Conservation (phyloP, 106 monocot species). For the Dioscorea dumetorum region DNA sequence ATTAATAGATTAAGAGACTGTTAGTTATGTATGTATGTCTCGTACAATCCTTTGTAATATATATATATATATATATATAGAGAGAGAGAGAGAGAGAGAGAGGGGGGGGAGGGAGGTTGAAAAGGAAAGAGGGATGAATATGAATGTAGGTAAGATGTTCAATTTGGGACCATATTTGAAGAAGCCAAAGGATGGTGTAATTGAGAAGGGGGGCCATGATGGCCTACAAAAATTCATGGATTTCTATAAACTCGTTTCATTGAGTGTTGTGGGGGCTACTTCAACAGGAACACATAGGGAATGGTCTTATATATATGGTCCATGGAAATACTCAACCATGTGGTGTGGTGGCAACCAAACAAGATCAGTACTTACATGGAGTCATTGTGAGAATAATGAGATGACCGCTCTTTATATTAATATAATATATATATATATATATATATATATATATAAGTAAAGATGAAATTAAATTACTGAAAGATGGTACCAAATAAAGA, state of each 20-base stretch:
- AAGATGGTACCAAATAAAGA: not conserved
- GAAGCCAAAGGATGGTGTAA: not conserved
- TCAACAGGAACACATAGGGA: not conserved
- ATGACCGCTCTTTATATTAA: not conserved
- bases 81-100: slow-evolving; percentile 1
- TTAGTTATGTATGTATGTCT: too few relatives aligned
- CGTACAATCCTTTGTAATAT: too few relatives aligned
- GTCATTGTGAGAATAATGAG: not conserved
- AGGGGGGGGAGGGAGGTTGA: not conserved
- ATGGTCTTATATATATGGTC: not conserved
- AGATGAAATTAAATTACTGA: not conserved
- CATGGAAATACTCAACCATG: too few relatives aligned
- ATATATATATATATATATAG: not conserved
- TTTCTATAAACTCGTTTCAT: not conserved
- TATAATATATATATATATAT: not conserved
- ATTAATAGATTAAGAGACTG: too few relatives aligned
- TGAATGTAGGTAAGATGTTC: not conserved
- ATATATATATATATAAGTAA: not conserved
- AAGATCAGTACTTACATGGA: not conserved
- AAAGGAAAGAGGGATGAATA: not conserved
- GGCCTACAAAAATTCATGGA: not conserved
- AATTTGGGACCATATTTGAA: not conserved
- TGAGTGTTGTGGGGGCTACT: not conserved
- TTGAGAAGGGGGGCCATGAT: not conserved
- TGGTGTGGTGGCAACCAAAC: too few relatives aligned